Percentiles rank a stretch among this genome's conserved stretches.
Conservation (phyloP, 345 rosid species). For the Syzygium aromaticum region DNA sequence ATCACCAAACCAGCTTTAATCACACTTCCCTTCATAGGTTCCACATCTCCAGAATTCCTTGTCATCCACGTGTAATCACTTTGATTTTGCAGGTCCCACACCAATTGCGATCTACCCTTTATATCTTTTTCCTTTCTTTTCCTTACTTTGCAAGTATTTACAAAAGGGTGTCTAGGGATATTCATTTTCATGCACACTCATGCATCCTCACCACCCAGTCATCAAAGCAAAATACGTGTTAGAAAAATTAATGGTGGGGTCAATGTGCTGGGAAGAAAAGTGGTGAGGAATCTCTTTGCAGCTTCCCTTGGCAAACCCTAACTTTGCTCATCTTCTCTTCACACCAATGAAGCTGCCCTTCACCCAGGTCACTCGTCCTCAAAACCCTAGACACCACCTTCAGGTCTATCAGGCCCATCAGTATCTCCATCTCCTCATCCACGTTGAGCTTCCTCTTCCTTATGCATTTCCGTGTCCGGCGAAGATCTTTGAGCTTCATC, state of each 20-base stretch:
- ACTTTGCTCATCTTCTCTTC: conserved; percentile 98
- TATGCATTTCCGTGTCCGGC: conserved; percentile 57
- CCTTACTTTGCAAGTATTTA: conserved; percentile 7
- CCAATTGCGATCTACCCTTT: not conserved
- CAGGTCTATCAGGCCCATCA: conserved; percentile 86
- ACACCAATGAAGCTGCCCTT: conserved; percentile 86
- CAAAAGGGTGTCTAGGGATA: conserved; percentile 29
- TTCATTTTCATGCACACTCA: conserved; percentile 17
- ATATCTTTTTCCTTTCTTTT: not conserved
- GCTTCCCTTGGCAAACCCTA: conserved; percentile 50
- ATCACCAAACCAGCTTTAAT: conserved; percentile 5
- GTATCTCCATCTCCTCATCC: conserved; percentile 78
- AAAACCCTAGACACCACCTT: conserved; percentile 90
- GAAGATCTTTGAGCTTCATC: conserved; percentile 70
- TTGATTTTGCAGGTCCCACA: conserved; percentile 28
- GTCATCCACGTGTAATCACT: conserved; percentile 38
- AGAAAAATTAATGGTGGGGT: conserved; percentile 14
- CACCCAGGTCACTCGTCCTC: conserved; percentile 61
- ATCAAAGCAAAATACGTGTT: conserved; percentile 15
- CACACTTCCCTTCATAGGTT: conserved; percentile 8
- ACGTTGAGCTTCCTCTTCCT: conserved; percentile 53
- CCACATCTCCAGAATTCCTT: conserved; percentile 14
- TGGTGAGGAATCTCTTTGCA: conserved; percentile 85
- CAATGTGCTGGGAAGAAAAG: conserved; percentile 94
- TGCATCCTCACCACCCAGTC: conserved; percentile 29